A percentile compares a stretch with the other conserved stretches of the same genome.
These are phyloP conservation scores for Cercospora canescens DNA, from an alignment of 2,329 filamentous ascomycete genomes.

Conservation along the genomic window DNA sequence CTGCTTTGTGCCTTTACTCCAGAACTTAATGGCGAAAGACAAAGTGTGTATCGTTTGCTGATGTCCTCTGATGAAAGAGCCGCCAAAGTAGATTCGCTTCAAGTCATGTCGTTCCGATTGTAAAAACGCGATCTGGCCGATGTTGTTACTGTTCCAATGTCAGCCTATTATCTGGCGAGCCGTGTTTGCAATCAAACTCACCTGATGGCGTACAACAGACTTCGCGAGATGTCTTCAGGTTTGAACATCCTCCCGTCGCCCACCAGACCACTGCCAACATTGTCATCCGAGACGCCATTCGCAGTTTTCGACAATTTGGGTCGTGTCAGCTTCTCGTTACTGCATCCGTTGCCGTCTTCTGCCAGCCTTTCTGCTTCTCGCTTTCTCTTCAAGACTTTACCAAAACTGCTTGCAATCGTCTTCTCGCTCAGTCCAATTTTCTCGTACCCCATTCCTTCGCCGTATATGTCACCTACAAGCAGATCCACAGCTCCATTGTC, in stretches of 20 bases:
- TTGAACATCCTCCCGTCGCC: conserved; percentile 61
- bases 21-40: conserved; percentile 95
- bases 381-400: conserved; percentile 95
- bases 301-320: conserved; percentile 27
- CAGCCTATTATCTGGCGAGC: conserved; percentile 20
- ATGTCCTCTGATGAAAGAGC: conserved; percentile 94
- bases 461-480: conserved; percentile 97
- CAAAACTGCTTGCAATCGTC: conserved; percentile 93
- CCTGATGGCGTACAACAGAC: conserved; percentile 86
- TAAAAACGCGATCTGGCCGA: conserved; percentile 96
- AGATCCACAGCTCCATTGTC: conserved; percentile 95
- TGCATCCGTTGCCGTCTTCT: conserved; percentile 66
- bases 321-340: conserved; percentile 50
- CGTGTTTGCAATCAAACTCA: conserved; percentile 31
- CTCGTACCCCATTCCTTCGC: conserved; percentile 90
- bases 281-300: conserved; percentile 32
- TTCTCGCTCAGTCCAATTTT: conserved; percentile 96
- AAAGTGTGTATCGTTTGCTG: conserved; percentile 97
- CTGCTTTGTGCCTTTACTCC: conserved; percentile 90
- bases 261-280: conserved; percentile 34
- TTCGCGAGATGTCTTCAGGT: conserved; percentile 83
- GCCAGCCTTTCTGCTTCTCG: conserved; percentile 75
- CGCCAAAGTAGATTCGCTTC: conserved; percentile 94
- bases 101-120: conserved; percentile 92
- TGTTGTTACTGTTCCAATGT: conserved; percentile 74